A percentile compares a stretch with the other conserved stretches of the same genome.
phyloP scores from a whole-genome alignment of 2,329 filamentous ascomycete species.

The Eutypa lata region DNA sequence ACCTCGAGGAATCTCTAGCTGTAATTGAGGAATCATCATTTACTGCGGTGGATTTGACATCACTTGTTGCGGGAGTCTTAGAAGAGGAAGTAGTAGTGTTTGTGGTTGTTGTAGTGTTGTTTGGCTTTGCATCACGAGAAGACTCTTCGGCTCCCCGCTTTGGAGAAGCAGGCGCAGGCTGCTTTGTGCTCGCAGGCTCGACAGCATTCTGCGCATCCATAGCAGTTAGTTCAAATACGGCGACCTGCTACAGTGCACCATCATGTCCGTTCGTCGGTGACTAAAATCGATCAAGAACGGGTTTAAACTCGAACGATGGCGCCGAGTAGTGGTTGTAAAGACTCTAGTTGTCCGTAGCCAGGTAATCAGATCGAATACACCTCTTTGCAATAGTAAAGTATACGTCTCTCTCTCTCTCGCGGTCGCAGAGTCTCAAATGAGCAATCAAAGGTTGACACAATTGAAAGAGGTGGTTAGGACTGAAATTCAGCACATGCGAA shows the following conservation, averaged over 20 bases:
- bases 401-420: background rate
- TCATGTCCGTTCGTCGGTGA: constrained; percentile 48
- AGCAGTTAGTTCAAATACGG: constrained; percentile 55
- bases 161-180: constrained; percentile 51
- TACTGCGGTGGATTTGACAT: constrained; percentile 13
- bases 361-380: background rate
- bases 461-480: too few species aligned
- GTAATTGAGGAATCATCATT: constrained; percentile 21
- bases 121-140: background rate
- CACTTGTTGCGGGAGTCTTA: constrained; percentile 17
- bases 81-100: background rate
- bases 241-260: constrained; percentile 53
- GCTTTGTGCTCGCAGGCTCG: constrained; percentile 60
- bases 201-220: constrained; percentile 68
- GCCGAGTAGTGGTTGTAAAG: background rate
- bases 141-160: constrained; percentile 39
- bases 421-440: background rate
- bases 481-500: too few species aligned
- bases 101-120: background rate
- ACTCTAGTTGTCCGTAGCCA: background rate
- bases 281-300: constrained; percentile 15
- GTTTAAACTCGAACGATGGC: background rate
- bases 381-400: background rate
- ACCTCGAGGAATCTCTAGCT: constrained; percentile 26
- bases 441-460: too few species aligned